Conservation (phyloP, 306 rosid genomes). For the Cucumis sativus region DNA sequence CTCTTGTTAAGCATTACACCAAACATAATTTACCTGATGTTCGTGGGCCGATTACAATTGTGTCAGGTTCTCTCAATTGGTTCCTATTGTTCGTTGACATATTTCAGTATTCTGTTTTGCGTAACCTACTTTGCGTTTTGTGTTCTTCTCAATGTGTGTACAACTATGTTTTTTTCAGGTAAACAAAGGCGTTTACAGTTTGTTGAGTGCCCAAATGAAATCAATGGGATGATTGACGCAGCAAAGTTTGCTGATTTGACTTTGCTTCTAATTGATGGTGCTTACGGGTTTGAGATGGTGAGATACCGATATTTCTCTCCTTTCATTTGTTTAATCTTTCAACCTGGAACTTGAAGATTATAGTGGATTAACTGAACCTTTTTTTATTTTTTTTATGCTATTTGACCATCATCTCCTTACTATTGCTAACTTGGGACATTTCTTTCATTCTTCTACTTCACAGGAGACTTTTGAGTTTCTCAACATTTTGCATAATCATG, state of each 20-base stretch:
- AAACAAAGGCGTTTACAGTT: conserved; percentile 88
- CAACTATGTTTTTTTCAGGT: conserved; percentile 31
- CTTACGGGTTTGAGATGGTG: conserved; percentile 95
- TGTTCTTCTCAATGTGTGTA: conserved; percentile 5
- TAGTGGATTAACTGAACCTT: not conserved
- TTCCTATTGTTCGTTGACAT: not conserved
- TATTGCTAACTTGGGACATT: not conserved
- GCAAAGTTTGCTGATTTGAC: conserved; percentile 89
- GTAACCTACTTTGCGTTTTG: not conserved
- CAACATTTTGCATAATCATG: conserved; percentile 81
- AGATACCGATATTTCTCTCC: conserved; percentile 11
- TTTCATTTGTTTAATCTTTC: not conserved
- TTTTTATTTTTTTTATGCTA: not conserved
- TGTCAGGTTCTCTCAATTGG: conserved; percentile 44
- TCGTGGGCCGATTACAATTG: conserved; percentile 81
- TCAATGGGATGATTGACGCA: conserved; percentile 90
- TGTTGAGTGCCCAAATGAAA: conserved; percentile 88
- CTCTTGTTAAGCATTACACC: conserved; percentile 70
- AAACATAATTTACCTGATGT: conserved; percentile 78
- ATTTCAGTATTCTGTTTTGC: not conserved
- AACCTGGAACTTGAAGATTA: not conserved
- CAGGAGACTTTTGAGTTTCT: conserved; percentile 98
- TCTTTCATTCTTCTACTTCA: not conserved
- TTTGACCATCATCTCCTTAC: not conserved
- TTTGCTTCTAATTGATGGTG: conserved; percentile 87